Evolutionary conservation across 2,329 filamentous ascomycete genomes (phyloP).

Genomic region (Diaporthe helianthi): DNA sequence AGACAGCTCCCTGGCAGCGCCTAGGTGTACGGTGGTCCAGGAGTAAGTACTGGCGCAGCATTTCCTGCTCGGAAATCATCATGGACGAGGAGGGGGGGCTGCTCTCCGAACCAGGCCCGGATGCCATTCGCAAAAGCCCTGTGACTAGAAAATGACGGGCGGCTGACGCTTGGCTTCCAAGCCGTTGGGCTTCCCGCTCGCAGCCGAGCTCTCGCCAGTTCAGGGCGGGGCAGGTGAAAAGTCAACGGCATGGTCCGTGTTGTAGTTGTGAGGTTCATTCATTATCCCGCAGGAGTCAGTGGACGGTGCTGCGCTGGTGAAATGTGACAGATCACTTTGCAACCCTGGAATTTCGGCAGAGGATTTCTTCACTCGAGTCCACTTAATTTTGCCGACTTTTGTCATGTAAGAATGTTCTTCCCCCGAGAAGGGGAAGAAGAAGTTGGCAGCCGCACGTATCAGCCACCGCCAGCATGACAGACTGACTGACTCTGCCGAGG

Average conservation of each 20-base stretch:
- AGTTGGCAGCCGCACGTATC: conserved; percentile 19
- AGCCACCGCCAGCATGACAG: not conserved
- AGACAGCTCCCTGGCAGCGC: not conserved
- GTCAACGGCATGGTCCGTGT: conserved; percentile 1
- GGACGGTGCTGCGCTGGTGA: conserved; percentile 10
- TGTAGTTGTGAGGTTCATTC: not conserved
- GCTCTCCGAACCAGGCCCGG: too few relatives aligned
- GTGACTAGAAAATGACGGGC: not conserved
- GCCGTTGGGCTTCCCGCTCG: not conserved
- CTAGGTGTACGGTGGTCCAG: not conserved
- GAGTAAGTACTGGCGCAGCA: too few relatives aligned
- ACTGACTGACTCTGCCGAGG: too few relatives aligned
- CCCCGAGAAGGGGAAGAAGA: not conserved
- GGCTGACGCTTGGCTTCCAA: not conserved
- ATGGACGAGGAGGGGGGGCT: too few relatives aligned
- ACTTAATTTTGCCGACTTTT: conserved; percentile 21
- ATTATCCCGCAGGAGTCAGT: not conserved
- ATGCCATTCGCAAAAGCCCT: not conserved
- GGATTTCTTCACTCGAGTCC: conserved; percentile 12
- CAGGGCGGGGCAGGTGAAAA: not conserved
- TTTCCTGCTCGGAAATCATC: not conserved
- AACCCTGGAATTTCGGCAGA: conserved; percentile 2
- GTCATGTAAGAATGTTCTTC: conserved; percentile 15
- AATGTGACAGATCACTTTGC: conserved; percentile 8
- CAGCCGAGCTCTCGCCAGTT: not conserved